Percentiles rank a stretch among this genome's conserved stretches.
phyloP scores from a whole-genome alignment of 495 filamentous ascomycete species.

The Melanomma pulvis-pyrius region DNA sequence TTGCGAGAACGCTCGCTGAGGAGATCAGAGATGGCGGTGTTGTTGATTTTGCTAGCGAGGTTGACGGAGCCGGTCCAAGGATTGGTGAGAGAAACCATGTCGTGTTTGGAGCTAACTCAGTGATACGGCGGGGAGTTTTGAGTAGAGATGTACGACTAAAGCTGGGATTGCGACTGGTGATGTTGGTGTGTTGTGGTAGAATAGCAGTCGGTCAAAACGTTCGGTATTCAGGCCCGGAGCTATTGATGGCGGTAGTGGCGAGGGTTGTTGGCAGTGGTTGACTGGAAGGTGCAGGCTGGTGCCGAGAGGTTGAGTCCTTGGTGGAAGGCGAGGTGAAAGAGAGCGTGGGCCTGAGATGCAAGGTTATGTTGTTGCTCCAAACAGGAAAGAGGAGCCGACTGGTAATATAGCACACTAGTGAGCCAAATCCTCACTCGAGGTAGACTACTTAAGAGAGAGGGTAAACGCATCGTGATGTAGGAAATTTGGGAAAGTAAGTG shows the following conservation, averaged over 20 bases:
- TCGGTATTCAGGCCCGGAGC: not conserved
- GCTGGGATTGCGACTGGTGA: not conserved
- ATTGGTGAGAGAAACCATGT: not conserved
- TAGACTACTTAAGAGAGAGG: too few species aligned
- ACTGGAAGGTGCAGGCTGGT: not conserved
- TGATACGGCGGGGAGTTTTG: not conserved
- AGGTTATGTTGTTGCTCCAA: not conserved
- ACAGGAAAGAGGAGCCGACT: not conserved
- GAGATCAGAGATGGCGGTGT: not conserved
- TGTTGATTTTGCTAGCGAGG: not conserved
- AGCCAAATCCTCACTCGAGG: too few species aligned
- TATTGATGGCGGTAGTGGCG: not conserved
- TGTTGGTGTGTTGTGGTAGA: not conserved
- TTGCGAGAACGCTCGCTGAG: slow-evolving; percentile 15
- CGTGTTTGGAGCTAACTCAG: not conserved
- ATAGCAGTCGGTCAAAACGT: not conserved
- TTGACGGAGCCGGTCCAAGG: not conserved
- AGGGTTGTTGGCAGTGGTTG: not conserved
- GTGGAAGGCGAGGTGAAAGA: not conserved
- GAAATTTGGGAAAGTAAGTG: too few species aligned
- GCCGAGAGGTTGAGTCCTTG: not conserved
- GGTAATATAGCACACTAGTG: not conserved
- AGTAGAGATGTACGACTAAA: not conserved
- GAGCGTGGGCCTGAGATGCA: not conserved
- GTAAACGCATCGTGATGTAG: too few species aligned